Evolutionary conservation across 2,329 filamentous ascomycete species (phyloP), one percentile per base, ranked within the genome.

Genomic region (Hymenoscyphus fraxineus): DNA sequence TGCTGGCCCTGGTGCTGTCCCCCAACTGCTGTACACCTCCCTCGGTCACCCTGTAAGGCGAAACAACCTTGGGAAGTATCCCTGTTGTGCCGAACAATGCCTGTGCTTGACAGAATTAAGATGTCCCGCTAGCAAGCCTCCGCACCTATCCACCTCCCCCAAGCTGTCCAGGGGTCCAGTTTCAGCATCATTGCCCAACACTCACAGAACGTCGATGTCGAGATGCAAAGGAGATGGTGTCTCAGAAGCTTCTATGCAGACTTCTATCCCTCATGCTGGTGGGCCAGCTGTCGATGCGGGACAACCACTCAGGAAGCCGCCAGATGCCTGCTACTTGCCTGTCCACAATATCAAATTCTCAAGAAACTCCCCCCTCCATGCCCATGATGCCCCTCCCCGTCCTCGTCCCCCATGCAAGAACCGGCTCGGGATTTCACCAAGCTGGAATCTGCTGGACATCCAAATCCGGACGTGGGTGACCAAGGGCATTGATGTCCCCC

Each of bases 231-330:
- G 27, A 60, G 58, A 27, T 54, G 47, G 47, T 62, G 69, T 70
- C 68, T 71, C 60, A 69, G 58, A 69, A 63, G 59, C 70, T 72
- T 72, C 70, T 64, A 71, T 71, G 62, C 69, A 65, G 61, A 62
- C 58, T 71, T 71, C 69, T 61, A 70, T 63, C 68, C 61, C 64
- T 66, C 61, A 68, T 70, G 68, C 65, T 63, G 27, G 55, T 31
- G 54, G 44, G 22, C 19, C 60, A 39, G 41, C 40, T 59, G 51
- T 38, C 32, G 27, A n/a, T 6, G 38, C 44, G 32, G 32, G 60
- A 44, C 59, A 61, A 39, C 31, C 35, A 32, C 19, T 41, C 22
- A 16, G 47, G 12, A 19, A 41, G 16, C 41, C 56, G 59, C 32
- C 38, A 58, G 10, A 54, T 59, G 60, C 64, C 62, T 65, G 63